Percentiles rank a stretch among this genome's conserved stretches.
phyloP scores from a whole-genome alignment of 2,329 filamentous ascomycete genomes.

The Ceratocystis huliohia region DNA sequence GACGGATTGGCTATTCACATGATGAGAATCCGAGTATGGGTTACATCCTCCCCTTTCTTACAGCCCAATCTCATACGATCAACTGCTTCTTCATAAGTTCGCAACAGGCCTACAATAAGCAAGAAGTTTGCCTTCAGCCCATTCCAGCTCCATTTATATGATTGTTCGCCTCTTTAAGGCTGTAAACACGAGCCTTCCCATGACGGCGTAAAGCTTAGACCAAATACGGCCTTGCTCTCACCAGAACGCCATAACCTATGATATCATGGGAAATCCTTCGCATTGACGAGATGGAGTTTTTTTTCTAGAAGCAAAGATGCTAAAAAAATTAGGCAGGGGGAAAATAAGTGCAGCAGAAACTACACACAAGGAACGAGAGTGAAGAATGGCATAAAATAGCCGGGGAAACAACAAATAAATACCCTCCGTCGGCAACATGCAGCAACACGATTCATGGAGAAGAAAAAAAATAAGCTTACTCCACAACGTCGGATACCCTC shows the following conservation, averaged over 20 bases:
- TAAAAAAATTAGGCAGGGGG: too few species aligned
- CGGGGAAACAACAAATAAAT: too few species aligned
- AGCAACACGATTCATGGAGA: background rate
- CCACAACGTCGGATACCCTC: background rate
- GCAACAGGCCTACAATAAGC: background rate
- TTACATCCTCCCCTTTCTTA: background rate
- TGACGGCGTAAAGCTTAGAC: background rate
- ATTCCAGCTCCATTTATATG: background rate
- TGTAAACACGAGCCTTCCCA: background rate
- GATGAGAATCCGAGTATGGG: background rate
- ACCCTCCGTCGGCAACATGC: too few species aligned
- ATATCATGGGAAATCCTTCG: conserved; percentile 1
- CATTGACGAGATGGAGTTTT: background rate
- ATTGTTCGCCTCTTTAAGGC: background rate
- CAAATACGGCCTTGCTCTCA: background rate
- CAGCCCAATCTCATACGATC: background rate
- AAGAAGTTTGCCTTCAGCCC: background rate
- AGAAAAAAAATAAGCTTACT: background rate
- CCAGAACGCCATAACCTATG: conserved; percentile 2
- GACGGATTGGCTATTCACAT: background rate
- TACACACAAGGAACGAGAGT: background rate
- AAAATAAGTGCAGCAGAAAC: background rate
- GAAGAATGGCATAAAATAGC: background rate
- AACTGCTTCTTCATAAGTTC: too few species aligned
- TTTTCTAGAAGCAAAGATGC: background rate